These are phyloP conservation scores for Colletotrichum karsti DNA, from an alignment of 2,329 filamentous ascomycete species.

Conservation along the genomic window DNA sequence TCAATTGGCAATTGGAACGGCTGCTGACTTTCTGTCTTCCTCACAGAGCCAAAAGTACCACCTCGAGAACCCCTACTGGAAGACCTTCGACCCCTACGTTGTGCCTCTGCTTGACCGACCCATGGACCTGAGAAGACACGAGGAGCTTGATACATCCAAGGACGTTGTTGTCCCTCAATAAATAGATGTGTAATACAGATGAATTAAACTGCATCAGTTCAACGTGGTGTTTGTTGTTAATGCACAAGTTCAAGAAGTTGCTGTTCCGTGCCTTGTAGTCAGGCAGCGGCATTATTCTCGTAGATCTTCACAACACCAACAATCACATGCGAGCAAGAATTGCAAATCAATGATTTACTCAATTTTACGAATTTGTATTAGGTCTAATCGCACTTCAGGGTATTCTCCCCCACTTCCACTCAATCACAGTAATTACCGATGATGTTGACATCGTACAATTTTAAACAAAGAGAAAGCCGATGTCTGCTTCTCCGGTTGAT, in stretches of 20 bases:
- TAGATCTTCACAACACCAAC: neutral
- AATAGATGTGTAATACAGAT: too few species aligned
- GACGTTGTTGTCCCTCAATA: constrained; percentile 49
- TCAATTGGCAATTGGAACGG: neutral
- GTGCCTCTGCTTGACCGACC: constrained; percentile 71
- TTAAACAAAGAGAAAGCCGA: constrained; percentile 30
- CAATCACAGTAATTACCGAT: constrained; percentile 29
- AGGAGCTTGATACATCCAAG: constrained; percentile 70
- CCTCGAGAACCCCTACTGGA: constrained; percentile 76
- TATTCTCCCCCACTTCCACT: constrained; percentile 20
- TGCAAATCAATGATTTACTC: neutral
- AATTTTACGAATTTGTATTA: constrained; percentile 30
- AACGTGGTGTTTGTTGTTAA: too few species aligned
- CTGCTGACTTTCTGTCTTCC: neutral
- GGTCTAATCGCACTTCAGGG: constrained; percentile 25
- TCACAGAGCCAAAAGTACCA: constrained; percentile 67
- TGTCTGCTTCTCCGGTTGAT: constrained; percentile 22
- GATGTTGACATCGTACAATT: constrained; percentile 30
- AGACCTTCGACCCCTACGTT: constrained; percentile 80
- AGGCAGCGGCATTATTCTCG: too few species aligned
- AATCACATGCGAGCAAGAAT: neutral
- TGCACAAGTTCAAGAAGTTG: too few species aligned
- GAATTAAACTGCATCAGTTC: too few species aligned
- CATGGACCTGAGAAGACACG: constrained; percentile 75
- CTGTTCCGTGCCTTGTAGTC: too few species aligned